phyloP scores from a whole-genome alignment of 306 rosid species.

The Gynostemma pentaphyllum region DNA sequence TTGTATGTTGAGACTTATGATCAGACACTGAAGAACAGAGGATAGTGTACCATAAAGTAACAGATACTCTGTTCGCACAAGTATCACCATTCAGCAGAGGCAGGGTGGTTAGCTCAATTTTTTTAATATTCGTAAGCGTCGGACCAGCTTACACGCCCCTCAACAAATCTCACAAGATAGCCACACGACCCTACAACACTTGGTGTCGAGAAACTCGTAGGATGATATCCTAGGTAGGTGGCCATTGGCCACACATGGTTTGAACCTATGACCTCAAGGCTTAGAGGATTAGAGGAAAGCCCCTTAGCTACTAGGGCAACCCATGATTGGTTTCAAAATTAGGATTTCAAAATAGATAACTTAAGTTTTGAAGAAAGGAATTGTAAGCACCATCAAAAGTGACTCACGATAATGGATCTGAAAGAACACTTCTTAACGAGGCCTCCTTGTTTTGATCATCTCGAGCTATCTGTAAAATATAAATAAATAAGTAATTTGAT shows the following conservation, averaged over 20 bases:
- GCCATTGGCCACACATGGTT: too few relatives aligned
- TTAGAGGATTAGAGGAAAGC: too few relatives aligned
- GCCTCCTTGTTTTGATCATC: slow-evolving; percentile 57
- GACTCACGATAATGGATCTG: slow-evolving; percentile 92
- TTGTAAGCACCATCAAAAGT: slow-evolving; percentile 5
- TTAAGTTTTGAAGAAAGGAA: not conserved
- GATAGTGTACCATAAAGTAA: slow-evolving; percentile 1
- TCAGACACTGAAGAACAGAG: not conserved
- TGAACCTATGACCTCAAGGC: too few relatives aligned
- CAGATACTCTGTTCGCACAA: not conserved
- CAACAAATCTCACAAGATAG: too few relatives aligned
- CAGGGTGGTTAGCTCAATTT: not conserved
- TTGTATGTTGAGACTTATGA: not conserved
- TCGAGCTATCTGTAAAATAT: slow-evolving; percentile 41
- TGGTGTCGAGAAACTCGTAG: too few relatives aligned
- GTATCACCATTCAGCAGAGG: not conserved
- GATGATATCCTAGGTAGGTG: too few relatives aligned
- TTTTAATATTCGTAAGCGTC: too few relatives aligned
- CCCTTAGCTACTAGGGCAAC: too few relatives aligned
- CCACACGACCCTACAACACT: too few relatives aligned
- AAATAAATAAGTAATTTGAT: not conserved
- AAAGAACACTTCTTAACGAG: slow-evolving; percentile 81
- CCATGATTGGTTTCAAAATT: too few relatives aligned
- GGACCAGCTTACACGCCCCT: too few relatives aligned
- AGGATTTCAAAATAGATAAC: not conserved